A percentile compares a stretch with the other conserved stretches of the same genome.
Conservation (phyloP, 148 eudicot species). For the Gaultheria prostrata region DNA sequence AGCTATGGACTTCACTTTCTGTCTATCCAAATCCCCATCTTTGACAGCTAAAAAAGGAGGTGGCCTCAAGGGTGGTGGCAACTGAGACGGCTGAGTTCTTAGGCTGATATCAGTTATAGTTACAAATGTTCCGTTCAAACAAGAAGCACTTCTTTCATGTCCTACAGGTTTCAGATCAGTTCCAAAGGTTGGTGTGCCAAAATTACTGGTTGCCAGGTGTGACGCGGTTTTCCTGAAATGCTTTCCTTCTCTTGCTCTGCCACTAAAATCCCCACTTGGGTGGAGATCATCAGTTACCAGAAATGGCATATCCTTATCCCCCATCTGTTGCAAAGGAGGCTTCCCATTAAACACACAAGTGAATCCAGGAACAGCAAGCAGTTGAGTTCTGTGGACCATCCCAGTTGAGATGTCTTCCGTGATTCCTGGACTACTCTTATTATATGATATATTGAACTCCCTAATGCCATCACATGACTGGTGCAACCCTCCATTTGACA, state of each 20-base stretch:
- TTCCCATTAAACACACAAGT: conserved; percentile 41
- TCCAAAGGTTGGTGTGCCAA: conserved; percentile 24
- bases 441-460: conserved; percentile 48
- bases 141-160: conserved; percentile 22
- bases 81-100: conserved; percentile 55
- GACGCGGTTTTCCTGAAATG: conserved; percentile 36
- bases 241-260: conserved; percentile 30
- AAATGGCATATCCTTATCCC: conserved; percentile 25
- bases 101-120: conserved; percentile 57
- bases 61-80: conserved; percentile 58
- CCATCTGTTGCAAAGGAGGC: conserved; percentile 29
- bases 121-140: conserved; percentile 30
- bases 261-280: conserved; percentile 33
- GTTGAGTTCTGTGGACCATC: conserved; percentile 40
- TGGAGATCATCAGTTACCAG: conserved; percentile 36
- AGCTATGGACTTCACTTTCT: conserved; percentile 35
- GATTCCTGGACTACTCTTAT: conserved; percentile 48
- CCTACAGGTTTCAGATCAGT: conserved; percentile 28
- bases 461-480: conserved; percentile 37
- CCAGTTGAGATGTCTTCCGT: conserved; percentile 34
- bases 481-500: conserved; percentile 41
- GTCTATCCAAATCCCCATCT: conserved; percentile 24
- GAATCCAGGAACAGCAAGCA: conserved; percentile 58
- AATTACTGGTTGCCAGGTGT: conserved; percentile 26
- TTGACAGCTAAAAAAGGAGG: conserved; percentile 47